Base-by-base conservation (phyloP, 768 basidiomycete species). In the Russula virescens region DNA sequence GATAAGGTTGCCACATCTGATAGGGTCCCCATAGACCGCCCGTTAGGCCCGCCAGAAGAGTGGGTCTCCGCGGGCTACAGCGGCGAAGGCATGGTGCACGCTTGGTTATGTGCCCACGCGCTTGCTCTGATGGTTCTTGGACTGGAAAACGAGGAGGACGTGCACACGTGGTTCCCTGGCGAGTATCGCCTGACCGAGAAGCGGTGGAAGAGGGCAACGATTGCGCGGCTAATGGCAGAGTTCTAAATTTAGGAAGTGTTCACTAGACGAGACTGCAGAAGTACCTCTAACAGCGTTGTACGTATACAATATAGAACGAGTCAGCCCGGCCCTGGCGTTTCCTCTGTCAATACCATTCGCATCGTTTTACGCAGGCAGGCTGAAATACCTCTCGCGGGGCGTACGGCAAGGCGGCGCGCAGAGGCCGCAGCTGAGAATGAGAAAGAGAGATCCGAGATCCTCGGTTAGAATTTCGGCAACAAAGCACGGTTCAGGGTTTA, bases 71-170 rank as follows among this genome's bases (percentile, higher is more conserved):
- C 84, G 14, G 88, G 86, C 5, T 89, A 85, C 69, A 78, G 80
- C 0, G 88, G 88, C 0, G 88, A 90, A 66, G 88, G 88, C 1
- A 88, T 88, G 87, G 81, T 81, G 4, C 81, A 87, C 65, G 86
- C 84, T 0, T 88, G 86, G 85, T 69, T 84, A 71, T 78, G 83
- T 60, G 81, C 83, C 5, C 77, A 79, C 59, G 84, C 82, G 9
- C 70, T 87, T 21, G 86, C 83, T 13, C 66, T 75, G 56, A 86
- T 87, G 86, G 74, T 90, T 5, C 71, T 84, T 5, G 80, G 75
- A 3, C 54, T 72, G 16, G 78, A 79, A 42, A 64, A 59, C 50
- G 72, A 72, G 51, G 71, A 69, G 7, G 66, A 70, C 34, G 65
- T 77, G 19, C 58, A 21, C 26, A 75, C 71, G 23, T 83, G 79